Percentiles rank a stretch among this genome's conserved stretches.
Conservation (phyloP, 1,139 yeast species). For the Saccharomyces uvarum region DNA sequence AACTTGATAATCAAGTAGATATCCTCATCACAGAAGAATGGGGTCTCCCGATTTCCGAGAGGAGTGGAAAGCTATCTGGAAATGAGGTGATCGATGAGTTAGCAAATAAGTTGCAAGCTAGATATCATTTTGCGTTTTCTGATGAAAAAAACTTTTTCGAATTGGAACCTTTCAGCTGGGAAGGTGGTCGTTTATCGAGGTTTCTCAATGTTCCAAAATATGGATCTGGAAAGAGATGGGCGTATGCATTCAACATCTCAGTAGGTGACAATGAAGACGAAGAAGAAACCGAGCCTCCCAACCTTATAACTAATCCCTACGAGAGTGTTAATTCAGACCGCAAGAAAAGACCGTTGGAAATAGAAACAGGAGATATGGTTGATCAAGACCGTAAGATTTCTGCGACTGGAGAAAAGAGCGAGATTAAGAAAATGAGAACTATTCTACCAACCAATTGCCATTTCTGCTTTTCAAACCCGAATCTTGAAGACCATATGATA, state of each 20-base stretch:
- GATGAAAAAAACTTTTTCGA: conserved; percentile 47
- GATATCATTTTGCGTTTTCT: conserved; percentile 58
- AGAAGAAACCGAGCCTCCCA: conserved; percentile 15
- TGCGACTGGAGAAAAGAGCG: conserved; percentile 5
- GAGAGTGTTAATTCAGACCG: conserved; percentile 3
- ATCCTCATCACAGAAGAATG: conserved; percentile 52
- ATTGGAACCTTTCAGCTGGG: conserved; percentile 53
- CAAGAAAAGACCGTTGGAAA: conserved; percentile 14
- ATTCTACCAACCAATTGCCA: conserved; percentile 60
- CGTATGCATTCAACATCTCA: conserved; percentile 55
- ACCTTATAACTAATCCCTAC: conserved; percentile 38
- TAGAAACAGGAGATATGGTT: conserved; percentile 6
- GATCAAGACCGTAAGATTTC: conserved; percentile 9
- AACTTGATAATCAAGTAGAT: conserved; percentile 36
- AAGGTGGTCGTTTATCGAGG: conserved; percentile 38
- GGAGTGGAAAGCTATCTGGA: conserved; percentile 30
- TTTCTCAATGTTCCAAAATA: conserved; percentile 58
- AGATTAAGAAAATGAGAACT: conserved; percentile 29
- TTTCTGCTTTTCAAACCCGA: conserved; percentile 77
- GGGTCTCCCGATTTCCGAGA: conserved; percentile 47
- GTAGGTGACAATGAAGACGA: conserved; percentile 12
- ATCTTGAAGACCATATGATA: conserved; percentile 72
- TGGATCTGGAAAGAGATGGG: conserved; percentile 56
- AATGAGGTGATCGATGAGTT: conserved; percentile 40
- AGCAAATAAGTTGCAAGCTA: conserved; percentile 42